Evolutionary conservation across 371 early-diverging fungal species (phyloP).

Genomic region (Mucor piriformis): DNA sequence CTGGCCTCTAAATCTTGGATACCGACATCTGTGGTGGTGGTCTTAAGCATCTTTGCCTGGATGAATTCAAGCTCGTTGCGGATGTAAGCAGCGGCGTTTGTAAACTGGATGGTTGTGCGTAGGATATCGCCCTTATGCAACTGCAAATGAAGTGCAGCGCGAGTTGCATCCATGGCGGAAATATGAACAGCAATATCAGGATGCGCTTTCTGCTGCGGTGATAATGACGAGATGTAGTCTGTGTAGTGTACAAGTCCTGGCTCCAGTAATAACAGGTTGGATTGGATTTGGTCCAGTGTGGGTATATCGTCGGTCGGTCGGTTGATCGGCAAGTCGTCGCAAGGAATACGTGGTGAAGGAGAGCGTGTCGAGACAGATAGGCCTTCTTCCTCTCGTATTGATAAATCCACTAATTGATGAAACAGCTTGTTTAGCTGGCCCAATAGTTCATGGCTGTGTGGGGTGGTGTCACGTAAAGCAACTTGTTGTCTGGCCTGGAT

Average conservation of each 20-base stretch:
- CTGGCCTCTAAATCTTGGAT: constrained; percentile 42
- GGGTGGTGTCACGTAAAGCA: neutral
- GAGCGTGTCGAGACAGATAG: constrained; percentile 1
- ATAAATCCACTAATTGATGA: constrained; percentile 13
- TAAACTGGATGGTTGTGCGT: constrained; percentile 9
- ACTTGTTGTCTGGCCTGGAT: neutral
- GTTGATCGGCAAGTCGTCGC: neutral
- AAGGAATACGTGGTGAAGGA: constrained; percentile 7
- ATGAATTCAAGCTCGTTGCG: constrained; percentile 55
- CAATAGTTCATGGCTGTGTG: neutral
- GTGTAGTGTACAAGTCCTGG: too few species aligned
- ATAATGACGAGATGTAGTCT: too few species aligned
- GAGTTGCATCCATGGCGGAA: constrained; percentile 34
- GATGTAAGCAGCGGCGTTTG: constrained; percentile 19
- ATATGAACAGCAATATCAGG: constrained; percentile 22
- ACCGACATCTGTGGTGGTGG: constrained; percentile 40
- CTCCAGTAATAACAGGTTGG: too few species aligned
- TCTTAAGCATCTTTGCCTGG: constrained; percentile 49
- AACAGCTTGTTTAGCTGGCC: constrained; percentile 5
- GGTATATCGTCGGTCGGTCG: neutral
- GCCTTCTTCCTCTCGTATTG: constrained; percentile 3
- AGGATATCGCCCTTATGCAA: constrained; percentile 9
- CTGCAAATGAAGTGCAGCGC: constrained; percentile 31
- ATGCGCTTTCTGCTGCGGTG: too few species aligned
- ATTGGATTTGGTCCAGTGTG: constrained; percentile 8